Evolutionary conservation across 148 eudicot species (phyloP), one percentile per base, ranked within the genome.

Genomic region (Fagopyrum esculentum): DNA sequence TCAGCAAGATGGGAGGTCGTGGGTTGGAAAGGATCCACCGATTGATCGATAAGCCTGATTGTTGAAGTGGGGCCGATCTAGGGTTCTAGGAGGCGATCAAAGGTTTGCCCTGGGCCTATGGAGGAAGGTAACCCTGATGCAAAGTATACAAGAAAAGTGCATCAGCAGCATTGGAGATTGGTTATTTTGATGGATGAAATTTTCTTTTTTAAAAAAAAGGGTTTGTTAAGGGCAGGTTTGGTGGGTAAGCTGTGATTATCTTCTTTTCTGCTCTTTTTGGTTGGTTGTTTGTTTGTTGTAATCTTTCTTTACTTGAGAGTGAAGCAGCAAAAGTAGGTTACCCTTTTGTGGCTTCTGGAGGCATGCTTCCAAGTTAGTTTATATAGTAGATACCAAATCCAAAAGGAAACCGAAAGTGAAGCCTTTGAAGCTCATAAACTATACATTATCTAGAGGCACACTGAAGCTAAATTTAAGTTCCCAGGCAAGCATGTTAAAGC

Each of bases 21-120:
- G 90, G 97, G 66, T 90, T 89, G 10, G 98, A 90, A 40, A 84
- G 92, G 77, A 77, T 89, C 60, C 79, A 77, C 30, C 92, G 88
- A 60, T 82, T 80, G 74, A 76, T 85, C 15, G 98, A 95, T 79
- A 95, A 95, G 76, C 83, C 95, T 29, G 71, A 57, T 50, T 69
- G 75, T 71, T 56, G 35, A 15, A 13, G 44, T 57, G 26, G 57
- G 57, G 7, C 45, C 70, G 43, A 40, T 45, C 17, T 5, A 45
- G 70, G 70, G 46, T 40, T 64, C 45, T 3, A 64, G 35, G 70
- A 64, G 70, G 46, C 45, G 35, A 66, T 40, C 69, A 40, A 66
- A 66, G 46, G 17, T 66, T 43, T 66, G 71, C 71, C 71, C 71
- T 66, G 71, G 43, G 71, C 47, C 71, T 40, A 7, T 40, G 45